A percentile compares a stretch with the other conserved stretches of the same genome.
These are phyloP conservation scores for Sporisorium scitamineum DNA, from an alignment of 1,284 basidiomycete genomes.

Conservation along the genomic window DNA sequence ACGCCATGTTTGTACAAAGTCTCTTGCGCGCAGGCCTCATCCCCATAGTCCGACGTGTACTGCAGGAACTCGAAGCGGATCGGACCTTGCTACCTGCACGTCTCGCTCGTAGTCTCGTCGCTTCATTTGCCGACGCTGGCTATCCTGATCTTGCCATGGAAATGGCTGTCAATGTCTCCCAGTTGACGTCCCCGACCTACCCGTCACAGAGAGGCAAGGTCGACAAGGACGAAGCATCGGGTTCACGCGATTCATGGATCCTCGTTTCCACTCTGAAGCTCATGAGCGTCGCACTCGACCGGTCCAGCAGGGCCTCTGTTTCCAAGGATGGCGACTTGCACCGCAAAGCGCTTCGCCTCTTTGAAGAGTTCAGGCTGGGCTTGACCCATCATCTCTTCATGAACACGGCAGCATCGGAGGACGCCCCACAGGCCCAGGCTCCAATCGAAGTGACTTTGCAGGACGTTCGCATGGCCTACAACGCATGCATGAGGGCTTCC, in stretches of 20 bases:
- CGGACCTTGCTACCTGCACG: slow-evolving; percentile 19
- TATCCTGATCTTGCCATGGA: slow-evolving; percentile 39
- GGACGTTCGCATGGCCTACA: slow-evolving; percentile 39
- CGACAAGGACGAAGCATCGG: background rate
- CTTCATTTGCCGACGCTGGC: slow-evolving; percentile 40
- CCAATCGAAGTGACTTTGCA: background rate
- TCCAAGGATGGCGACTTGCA: slow-evolving; percentile 6
- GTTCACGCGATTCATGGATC: slow-evolving; percentile 3
- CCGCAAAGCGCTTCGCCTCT: slow-evolving; percentile 27
- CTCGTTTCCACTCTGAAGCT: slow-evolving; percentile 28
- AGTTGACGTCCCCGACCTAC: slow-evolving; percentile 4
- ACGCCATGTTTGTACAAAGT: slow-evolving; percentile 21
- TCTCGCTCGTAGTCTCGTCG: slow-evolving; percentile 34
- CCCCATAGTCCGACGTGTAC: slow-evolving; percentile 24
- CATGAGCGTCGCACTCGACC: slow-evolving; percentile 44
- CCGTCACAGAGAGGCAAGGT: background rate
- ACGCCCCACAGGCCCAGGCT: background rate
- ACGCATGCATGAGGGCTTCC: slow-evolving; percentile 31
- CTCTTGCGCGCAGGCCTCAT: slow-evolving; percentile 25
- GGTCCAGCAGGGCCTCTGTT: slow-evolving; percentile 15
- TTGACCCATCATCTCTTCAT: slow-evolving; percentile 31
- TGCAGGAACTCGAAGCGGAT: slow-evolving; percentile 30
- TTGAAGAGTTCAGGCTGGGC: slow-evolving; percentile 47
- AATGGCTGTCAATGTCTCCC: slow-evolving; percentile 25
- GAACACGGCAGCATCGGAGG: background rate